Base-by-base conservation (phyloP, 768 basidiomycete species). In the Roridomyces roridus region DNA sequence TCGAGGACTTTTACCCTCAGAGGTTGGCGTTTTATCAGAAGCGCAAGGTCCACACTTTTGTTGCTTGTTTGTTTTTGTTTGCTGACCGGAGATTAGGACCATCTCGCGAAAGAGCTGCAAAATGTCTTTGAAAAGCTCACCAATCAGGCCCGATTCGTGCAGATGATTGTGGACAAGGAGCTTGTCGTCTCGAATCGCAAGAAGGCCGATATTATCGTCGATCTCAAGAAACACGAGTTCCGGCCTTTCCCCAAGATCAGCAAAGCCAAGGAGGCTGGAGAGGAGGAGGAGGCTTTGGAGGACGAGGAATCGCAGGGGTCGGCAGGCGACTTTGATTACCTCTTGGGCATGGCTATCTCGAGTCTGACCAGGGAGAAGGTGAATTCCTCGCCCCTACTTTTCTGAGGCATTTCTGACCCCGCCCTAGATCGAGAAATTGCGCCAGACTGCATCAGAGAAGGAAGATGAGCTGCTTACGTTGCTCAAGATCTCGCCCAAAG, bases 71-170 rank as follows among this genome's bases (percentile, higher is more conserved):
- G 35, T 2, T 36, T 50, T 21, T 52, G 35, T 45, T 29, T 31
- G 6, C 49, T 49, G 18, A 55, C 20, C 21, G 21, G 49, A 35
- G 25, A 36, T 39, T 65, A 98, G 95, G 94, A 96, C 69, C 82
- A 82, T 72, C 81, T 96, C 48, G 91, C 94, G 10, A 84, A 84
- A 59, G 91, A 96, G 65, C 79, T 99, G 26, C 89, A 94, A 65
- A 76, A 74, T 39, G 84, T 86, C 36, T 87, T 92, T 57, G 95
- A 98, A 67, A 91, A 85, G 61, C 78, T 98, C 17, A 87, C 86
- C 51, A 98, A 98, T 70, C 97, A 99, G 70, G 96, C 94, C 12
- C 89, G 96, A 20, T 99, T 99, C 73, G 87, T 99, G 46, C 85
- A 94, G 71, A 96, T 98, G 95, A 96, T 98, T 64, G 82, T 98